Base-by-base conservation (phyloP, 2,329 filamentous ascomycete genomes). In the Hypoxylon sp. region DNA sequence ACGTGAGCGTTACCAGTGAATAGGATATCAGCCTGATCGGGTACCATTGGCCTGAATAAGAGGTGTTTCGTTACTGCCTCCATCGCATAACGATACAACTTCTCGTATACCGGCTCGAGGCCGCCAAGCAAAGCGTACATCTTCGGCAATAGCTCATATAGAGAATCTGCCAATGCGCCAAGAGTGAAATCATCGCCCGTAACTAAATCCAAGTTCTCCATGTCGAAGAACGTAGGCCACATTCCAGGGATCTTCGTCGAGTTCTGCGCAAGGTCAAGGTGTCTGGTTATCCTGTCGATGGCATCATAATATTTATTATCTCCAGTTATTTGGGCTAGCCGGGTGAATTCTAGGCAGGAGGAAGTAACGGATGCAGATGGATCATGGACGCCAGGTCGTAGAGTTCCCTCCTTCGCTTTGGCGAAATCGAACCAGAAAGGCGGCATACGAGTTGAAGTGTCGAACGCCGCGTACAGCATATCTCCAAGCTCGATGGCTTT, bases 231-330 rank as follows among this genome's bases (percentile, higher is more conserved):
- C n/a, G 86, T 83, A 0, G 91, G 92, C 91, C 91, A 95, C 82
- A 95, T 85, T 1, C 93, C 93, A 0, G 92, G 92, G 3, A 95
- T 78, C 17, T 81, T 83, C 0, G 92, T 94, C 3, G 83, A 78
- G 73, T 89, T 88, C 79, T 96, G 93, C 52, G 87, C 86, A 32
- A 83, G 81, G 58, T 90, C 85, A 15, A 96, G 84, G 21, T 89
- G 86, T 61, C 90, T 85, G 7, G 91, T 92, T 52, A 96, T 88
- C 7, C 92, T 86, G 66, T 91, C 89, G 61, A 93, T 86, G 0
- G 92, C 92, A 76, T 94, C 92, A 75, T 90, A 93, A 78, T 91
- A 93, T 73, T 89, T 91, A 60, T 85, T 78, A 63, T 93, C 83
- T 55, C 87, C 87, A 0, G 91, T 93, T 62, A 93, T 80, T 76